Evolutionary conservation across 1,284 basidiomycete genomes (phyloP), one percentile per base, ranked within the genome.

Genomic region (Ceratobasidium sp.): DNA sequence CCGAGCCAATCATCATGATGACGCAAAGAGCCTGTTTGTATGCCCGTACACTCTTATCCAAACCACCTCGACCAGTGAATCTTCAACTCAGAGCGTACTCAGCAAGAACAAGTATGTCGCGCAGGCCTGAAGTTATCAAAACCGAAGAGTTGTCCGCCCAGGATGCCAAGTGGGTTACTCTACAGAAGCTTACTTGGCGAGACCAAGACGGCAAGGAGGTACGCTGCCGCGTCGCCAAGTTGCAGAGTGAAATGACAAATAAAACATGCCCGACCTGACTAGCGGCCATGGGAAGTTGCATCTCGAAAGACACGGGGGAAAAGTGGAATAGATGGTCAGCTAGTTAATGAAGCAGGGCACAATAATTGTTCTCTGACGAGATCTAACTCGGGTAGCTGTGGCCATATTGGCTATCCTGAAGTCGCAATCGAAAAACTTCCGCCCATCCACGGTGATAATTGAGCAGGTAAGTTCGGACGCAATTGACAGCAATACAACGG

Each of bases 201-300:
- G 94, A 96, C 83, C 86, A 89, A 78, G 88, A 89, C 6, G 94
- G 95, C 0, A 88, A 86, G 79, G 85, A 93, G 85, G 93, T 93
- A 77, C 60, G 83, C 79, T 27, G 14, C 22, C 51, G 44, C 33
- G 31, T 62, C 59, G 59, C 59, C 57, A 36, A n/a, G 22, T n/a
- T 60, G 22, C 5, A 9, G 31, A 24, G 19, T 29, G n/a, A 7
- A 11, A 33, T 33, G 47, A 47, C 36, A 56, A 33, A 41, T 27
- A 17, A 36, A 36, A 2, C 50, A 29, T n/a, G 17, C n/a, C 14
- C 36, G 36, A 60, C 66, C 11, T 29, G 8, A 11, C 14, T 76
- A 96, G 92, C 86, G 95, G 71, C 79, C 87, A 51, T 97, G 96
- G 96, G 96, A 98, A 82, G 90, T 86, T 75, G 95, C 95, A 17